Percentiles rank a stretch among this genome's conserved stretches.
Conservation (phyloP, 2,329 filamentous ascomycete species). For the Fusarium palustre region DNA sequence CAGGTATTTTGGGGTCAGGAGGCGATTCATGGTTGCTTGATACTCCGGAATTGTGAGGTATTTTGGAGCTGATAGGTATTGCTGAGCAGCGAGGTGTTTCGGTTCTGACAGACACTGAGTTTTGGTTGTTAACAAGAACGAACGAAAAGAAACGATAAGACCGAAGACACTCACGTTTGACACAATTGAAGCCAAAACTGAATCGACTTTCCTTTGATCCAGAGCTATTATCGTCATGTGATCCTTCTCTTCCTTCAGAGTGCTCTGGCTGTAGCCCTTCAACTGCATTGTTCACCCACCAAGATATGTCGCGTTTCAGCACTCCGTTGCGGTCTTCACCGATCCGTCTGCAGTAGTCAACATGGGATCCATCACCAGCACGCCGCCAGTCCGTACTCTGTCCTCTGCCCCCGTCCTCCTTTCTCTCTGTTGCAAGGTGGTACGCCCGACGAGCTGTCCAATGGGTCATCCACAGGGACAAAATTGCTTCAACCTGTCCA, state of each 20-base stretch:
- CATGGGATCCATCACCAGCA: background rate
- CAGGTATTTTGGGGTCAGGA: background rate
- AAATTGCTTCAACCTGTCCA: background rate
- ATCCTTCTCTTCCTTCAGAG: rapidly evolving
- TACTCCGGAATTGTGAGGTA: no score
- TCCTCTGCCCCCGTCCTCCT: rapidly evolving
- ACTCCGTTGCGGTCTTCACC: background rate
- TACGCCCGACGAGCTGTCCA: rapidly evolving
- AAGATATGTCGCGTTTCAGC: background rate
- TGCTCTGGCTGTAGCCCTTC: background rate
- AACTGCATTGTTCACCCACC: background rate
- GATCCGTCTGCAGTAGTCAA: background rate
- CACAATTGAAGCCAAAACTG: background rate
- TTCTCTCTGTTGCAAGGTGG: background rate
- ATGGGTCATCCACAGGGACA: background rate
- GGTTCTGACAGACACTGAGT: background rate
- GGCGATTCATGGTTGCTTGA: no score
- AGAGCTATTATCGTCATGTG: rapidly evolving
- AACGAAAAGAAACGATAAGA: no score
- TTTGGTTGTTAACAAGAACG: background rate
- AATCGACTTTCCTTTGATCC: rapidly evolving
- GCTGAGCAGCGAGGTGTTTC: background rate
- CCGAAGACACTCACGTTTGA: background rate
- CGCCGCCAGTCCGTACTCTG: background rate
- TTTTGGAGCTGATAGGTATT: background rate